Percentiles rank a stretch among this genome's conserved stretches.
Evolutionary conservation across 495 filamentous ascomycete genomes (phyloP).

Genomic region (Tuber brumale): DNA sequence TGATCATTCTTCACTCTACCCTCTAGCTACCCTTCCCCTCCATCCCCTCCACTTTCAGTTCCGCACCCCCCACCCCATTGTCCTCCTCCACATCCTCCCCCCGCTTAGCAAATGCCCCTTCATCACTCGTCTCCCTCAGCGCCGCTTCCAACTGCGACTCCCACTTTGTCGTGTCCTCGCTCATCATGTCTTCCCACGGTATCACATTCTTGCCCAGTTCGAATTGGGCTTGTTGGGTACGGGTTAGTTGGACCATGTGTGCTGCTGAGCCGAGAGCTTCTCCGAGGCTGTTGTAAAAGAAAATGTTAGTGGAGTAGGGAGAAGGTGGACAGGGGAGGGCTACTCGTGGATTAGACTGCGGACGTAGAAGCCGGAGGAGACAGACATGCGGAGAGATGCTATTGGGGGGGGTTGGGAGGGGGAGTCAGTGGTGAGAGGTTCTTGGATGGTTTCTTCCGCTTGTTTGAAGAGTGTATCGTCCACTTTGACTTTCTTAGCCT

Average conservation of each 20-base stretch:
- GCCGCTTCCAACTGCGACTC: conserved; percentile 24
- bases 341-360: conserved; percentile 81
- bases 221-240: conserved; percentile 75
- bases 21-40: neutral
- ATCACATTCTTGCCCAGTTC: conserved; percentile 64
- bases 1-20: neutral
- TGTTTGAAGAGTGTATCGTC: conserved; percentile 39
- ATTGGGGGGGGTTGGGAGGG: conserved; percentile 48
- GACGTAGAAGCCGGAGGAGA: conserved; percentile 95
- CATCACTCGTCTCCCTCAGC: conserved; percentile 13
- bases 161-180: conserved; percentile 23
- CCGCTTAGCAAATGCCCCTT: neutral
- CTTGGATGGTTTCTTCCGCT: conserved; percentile 26
- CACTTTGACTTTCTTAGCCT: conserved; percentile 20
- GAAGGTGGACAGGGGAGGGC: neutral
- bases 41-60: neutral
- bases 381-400: conserved; percentile 77
- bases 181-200: conserved; percentile 71
- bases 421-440: conserved; percentile 41
- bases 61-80: neutral
- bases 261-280: conserved; percentile 71
- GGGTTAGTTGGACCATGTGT: conserved; percentile 77
- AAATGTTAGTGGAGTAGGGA: neutral
- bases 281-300: conserved; percentile 51
- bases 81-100: neutral